These are phyloP conservation scores for Dentipellis fragilis DNA, from an alignment of 768 basidiomycete species.

Conservation along the genomic window DNA sequence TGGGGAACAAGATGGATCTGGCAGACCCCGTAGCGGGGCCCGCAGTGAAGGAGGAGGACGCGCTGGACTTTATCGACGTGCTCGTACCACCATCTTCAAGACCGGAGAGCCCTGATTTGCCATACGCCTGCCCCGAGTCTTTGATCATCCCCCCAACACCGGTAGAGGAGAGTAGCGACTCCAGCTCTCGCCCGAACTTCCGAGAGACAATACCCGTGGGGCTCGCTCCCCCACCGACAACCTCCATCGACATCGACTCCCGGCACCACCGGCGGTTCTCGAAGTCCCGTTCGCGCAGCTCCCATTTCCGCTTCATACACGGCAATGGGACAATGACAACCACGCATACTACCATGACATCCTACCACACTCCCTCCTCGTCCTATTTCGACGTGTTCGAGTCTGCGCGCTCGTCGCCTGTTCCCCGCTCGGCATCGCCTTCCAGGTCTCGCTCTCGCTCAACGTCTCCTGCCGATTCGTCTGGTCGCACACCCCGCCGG, in stretches of 20 bases:
- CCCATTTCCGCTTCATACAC: constrained; percentile 24
- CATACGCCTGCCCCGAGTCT: not conserved
- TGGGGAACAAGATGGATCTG: constrained; percentile 71
- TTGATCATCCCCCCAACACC: not conserved
- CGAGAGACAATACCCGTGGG: not conserved
- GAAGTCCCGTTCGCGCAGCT: constrained; percentile 37
- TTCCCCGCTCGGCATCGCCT: constrained; percentile 22
- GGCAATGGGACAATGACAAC: constrained; percentile 45
- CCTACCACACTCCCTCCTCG: constrained; percentile 74
- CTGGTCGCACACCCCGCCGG: constrained; percentile 14
- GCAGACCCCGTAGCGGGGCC: constrained; percentile 7
- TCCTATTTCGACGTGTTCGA: constrained; percentile 58
- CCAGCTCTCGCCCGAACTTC: not conserved
- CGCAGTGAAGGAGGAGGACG: constrained; percentile 32
- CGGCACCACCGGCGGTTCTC: constrained; percentile 22
- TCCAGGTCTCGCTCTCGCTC: constrained; percentile 12
- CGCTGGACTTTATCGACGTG: constrained; percentile 42
- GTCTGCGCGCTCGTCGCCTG: constrained; percentile 53
- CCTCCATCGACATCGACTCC: constrained; percentile 23
- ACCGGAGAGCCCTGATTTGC: constrained; percentile 2
- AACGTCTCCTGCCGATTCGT: constrained; percentile 16
- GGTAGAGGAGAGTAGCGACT: constrained; percentile 11
- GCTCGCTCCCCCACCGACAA: constrained; percentile 16
- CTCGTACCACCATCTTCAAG: constrained; percentile 29
- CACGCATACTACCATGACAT: constrained; percentile 44